phyloP scores from a whole-genome alignment of 2,329 filamentous ascomycete species.

The Colletotrichum chlorophyti region DNA sequence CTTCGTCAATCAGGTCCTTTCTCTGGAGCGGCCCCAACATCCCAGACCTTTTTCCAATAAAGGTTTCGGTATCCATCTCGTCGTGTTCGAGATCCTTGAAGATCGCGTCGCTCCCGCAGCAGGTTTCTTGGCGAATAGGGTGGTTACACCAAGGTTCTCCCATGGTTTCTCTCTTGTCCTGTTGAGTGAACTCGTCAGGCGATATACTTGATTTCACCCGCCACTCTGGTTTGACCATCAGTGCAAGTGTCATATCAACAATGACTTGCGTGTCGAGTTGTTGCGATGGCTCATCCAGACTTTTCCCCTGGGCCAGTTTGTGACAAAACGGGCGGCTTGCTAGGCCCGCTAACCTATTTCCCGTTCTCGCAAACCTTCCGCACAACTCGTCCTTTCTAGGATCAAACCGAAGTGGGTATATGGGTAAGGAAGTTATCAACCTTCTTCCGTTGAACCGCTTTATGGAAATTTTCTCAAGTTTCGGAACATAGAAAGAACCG shows the following conservation, averaged over 20 bases:
- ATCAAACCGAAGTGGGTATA: conserved; percentile 20
- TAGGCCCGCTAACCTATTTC: not conserved
- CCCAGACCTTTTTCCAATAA: not conserved
- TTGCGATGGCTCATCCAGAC: not conserved
- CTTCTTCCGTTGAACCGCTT: conserved; percentile 14
- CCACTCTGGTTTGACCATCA: not conserved
- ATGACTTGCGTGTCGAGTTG: conserved; percentile 13
- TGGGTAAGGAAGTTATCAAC: not conserved
- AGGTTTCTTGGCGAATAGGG: not conserved
- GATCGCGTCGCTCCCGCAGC: not conserved
- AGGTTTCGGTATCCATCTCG: not conserved
- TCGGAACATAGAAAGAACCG: conserved; percentile 15
- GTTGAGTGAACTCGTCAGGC: not conserved
- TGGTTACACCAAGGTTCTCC: not conserved
- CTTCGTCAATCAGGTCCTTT: conserved; percentile 14
- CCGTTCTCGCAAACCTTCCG: not conserved
- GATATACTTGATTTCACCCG: not conserved
- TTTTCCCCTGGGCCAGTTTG: not conserved
- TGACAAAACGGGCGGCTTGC: not conserved
- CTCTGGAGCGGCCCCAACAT: not conserved
- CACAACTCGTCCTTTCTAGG: not conserved
- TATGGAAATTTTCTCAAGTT: conserved; percentile 11
- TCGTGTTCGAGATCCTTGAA: not conserved
- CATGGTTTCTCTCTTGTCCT: not conserved
- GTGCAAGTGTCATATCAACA: conserved; percentile 17